A percentile compares a stretch with the other conserved stretches of the same genome.
phyloP scores from a whole-genome alignment of 768 basidiomycete genomes.

The Gymnopilus junonius region DNA sequence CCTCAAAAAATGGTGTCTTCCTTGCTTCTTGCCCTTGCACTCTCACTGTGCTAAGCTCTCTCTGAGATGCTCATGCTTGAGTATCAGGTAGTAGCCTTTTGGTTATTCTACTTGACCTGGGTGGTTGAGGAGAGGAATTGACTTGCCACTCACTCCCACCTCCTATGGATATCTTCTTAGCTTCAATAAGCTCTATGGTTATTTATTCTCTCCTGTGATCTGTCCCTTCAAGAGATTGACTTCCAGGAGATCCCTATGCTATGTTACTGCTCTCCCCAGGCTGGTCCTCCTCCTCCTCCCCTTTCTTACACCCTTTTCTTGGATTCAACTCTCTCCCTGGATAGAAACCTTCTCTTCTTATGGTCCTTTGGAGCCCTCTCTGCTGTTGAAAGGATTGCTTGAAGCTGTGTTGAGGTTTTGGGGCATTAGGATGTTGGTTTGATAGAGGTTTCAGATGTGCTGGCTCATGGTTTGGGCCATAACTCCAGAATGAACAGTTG shows the following conservation, averaged over 20 bases:
- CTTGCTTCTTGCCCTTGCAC: not conserved
- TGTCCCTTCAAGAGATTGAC: too few species aligned
- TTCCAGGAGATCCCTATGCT: too few species aligned
- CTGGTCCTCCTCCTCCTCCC: not conserved
- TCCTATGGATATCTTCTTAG: not conserved
- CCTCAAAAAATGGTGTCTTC: not conserved
- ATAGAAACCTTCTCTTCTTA: not conserved
- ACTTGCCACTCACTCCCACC: not conserved
- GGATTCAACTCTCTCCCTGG: not conserved
- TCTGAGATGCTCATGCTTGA: not conserved
- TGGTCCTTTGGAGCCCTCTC: not conserved
- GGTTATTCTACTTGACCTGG: too few species aligned
- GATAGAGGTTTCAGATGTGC: too few species aligned
- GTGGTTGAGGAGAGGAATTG: not conserved
- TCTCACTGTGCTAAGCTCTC: not conserved
- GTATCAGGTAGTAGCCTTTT: too few species aligned
- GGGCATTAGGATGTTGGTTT: not conserved
- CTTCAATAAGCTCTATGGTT: not conserved
- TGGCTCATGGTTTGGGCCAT: not conserved
- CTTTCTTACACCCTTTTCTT: not conserved
- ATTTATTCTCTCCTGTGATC: not conserved
- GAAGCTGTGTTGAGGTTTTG: not conserved
- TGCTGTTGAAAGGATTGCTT: not conserved
- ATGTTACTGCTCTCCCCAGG: not conserved
- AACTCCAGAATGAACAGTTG: not conserved